A percentile compares a stretch with the other conserved stretches of the same genome.
Evolutionary conservation across 2,329 filamentous ascomycete genomes (phyloP).

Genomic region (Verticillium klebahnii): DNA sequence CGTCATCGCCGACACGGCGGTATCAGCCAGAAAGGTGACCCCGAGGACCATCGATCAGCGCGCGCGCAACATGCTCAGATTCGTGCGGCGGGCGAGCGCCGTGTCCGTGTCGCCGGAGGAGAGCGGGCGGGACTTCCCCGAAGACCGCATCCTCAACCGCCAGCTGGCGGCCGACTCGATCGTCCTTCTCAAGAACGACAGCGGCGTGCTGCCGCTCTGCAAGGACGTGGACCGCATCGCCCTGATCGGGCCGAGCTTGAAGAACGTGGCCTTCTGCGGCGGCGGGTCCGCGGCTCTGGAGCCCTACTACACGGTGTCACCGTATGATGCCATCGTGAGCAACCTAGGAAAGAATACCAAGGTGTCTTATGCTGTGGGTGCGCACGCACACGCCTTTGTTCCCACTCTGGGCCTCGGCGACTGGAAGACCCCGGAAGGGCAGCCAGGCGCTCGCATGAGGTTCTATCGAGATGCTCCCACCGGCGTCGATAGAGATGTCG

Average conservation of each 20-base stretch:
- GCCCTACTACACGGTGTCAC: constrained; percentile 65
- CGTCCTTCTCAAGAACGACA: constrained; percentile 72
- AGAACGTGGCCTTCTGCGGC: constrained; percentile 31
- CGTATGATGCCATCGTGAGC: constrained; percentile 62
- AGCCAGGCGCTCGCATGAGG: constrained; percentile 10
- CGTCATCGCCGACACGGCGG: not conserved
- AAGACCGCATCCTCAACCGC: constrained; percentile 56
- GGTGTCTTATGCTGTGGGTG: constrained; percentile 35
- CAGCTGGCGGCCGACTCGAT: constrained; percentile 51
- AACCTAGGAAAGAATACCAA: constrained; percentile 8
- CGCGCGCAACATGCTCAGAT: constrained; percentile 49
- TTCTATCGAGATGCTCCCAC: constrained; percentile 15
- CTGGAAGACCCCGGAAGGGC: constrained; percentile 12
- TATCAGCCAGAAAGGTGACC: not conserved
- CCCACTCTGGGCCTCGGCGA: constrained; percentile 25
- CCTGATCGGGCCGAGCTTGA: constrained; percentile 18
- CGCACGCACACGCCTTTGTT: constrained; percentile 59
- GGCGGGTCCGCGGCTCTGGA: constrained; percentile 59
- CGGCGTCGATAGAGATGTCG: constrained; percentile 1
- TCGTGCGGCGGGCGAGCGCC: constrained; percentile 53
- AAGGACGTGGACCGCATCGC: constrained; percentile 45
- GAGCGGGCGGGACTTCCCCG: constrained; percentile 33
- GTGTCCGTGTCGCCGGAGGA: constrained; percentile 27
- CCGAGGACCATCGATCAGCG: constrained; percentile 43
- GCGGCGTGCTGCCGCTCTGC: constrained; percentile 55